Percentiles rank a stretch among this genome's conserved stretches.
Conservation (phyloP, 257 asterid species). For the Eustoma russellianum region DNA sequence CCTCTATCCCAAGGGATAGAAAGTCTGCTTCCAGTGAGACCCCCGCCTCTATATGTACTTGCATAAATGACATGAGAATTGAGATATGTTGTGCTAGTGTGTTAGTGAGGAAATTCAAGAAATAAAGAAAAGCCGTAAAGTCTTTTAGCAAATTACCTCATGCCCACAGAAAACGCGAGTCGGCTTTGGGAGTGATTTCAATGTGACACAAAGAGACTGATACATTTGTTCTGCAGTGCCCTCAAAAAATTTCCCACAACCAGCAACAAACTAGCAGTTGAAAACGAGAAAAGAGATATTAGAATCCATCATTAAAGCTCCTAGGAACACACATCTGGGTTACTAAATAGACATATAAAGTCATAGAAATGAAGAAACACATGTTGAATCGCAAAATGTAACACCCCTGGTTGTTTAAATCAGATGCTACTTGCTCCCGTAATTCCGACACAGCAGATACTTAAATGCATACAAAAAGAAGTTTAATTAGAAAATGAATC, state of each 20-base stretch:
- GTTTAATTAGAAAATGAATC: background rate
- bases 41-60: no score
- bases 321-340: background rate
- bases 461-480: background rate
- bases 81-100: no score
- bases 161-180: slow-evolving; percentile 90
- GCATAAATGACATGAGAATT: no score
- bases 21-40: no score
- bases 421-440: background rate
- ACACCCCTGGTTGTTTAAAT: background rate
- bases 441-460: no score
- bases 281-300: background rate
- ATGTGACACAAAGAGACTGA: slow-evolving; percentile 77
- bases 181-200: slow-evolving; percentile 81
- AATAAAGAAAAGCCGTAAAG: no score
- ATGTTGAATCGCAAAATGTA: background rate
- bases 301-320: background rate
- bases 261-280: slow-evolving; percentile 62
- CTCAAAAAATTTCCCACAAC: slow-evolving; percentile 91
- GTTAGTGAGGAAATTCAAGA: no score
- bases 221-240: slow-evolving; percentile 97
- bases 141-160: slow-evolving; percentile 50
- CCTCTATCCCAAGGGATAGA: no score
- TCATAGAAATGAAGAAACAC: background rate
- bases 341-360: no score